A percentile compares a stretch with the other conserved stretches of the same genome.
Evolutionary conservation across 2,329 filamentous ascomycete species (phyloP).

Genomic region (Fusarium sp.): DNA sequence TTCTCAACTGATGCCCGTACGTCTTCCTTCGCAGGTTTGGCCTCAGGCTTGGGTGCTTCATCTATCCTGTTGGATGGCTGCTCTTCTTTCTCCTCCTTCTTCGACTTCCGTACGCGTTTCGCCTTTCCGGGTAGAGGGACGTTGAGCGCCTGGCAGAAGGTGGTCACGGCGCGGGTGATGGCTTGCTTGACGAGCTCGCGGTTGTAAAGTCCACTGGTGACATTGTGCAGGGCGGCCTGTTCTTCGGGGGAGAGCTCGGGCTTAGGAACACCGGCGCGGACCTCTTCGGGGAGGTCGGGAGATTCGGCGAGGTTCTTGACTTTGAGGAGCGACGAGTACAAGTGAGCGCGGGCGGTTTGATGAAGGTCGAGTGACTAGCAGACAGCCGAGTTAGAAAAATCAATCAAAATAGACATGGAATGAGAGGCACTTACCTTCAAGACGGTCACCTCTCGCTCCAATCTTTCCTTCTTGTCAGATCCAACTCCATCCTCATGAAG

Average conservation of each 20-base stretch:
- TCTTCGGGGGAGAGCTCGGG: conserved; percentile 69
- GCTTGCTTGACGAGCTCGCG: conserved; percentile 65
- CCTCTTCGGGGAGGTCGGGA: conserved; percentile 64
- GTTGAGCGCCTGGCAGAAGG: conserved; percentile 65
- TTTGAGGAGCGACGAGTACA: conserved; percentile 68
- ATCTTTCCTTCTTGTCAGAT: conserved; percentile 67
- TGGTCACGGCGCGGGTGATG: conserved; percentile 64
- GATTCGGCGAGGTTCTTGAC: conserved; percentile 68
- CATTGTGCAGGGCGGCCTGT: conserved; percentile 68
- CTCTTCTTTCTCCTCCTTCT: conserved; percentile 53
- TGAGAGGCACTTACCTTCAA: conserved; percentile 62
- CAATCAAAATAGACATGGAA: not conserved
- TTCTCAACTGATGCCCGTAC: conserved; percentile 42
- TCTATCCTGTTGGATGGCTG: conserved; percentile 48
- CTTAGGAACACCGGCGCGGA: conserved; percentile 64
- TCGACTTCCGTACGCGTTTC: conserved; percentile 53
- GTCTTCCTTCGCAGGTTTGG: conserved; percentile 37
- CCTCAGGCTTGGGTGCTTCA: conserved; percentile 31
- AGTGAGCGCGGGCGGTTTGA: conserved; percentile 69
- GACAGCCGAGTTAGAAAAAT: not conserved
- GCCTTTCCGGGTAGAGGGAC: conserved; percentile 63
- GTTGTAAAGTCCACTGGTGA: conserved; percentile 72
- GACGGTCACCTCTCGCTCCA: conserved; percentile 73
- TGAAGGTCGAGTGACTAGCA: conserved; percentile 70
- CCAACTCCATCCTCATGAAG: conserved; percentile 63